phyloP scores from a whole-genome alignment of 1,284 basidiomycete genomes.

The Trichosporon coremiiforme region DNA sequence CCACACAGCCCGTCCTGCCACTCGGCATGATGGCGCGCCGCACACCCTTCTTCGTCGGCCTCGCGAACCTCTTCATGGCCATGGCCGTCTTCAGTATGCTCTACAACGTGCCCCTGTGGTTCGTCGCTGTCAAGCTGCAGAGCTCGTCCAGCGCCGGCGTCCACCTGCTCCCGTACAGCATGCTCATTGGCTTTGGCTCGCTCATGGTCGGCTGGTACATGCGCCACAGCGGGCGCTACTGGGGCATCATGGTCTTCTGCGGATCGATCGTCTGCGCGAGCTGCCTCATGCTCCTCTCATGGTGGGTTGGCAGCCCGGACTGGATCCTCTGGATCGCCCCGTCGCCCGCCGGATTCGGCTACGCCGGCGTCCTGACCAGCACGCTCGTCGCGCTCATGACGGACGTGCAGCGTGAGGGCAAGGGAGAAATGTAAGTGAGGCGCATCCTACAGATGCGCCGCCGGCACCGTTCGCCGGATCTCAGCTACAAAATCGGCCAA shows the following conservation, averaged over 20 bases:
- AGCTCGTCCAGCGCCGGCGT: constrained; percentile 75
- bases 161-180: constrained; percentile 70
- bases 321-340: constrained; percentile 47
- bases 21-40: constrained; percentile 65
- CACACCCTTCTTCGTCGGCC: constrained; percentile 74
- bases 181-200: constrained; percentile 74
- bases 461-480: too few species aligned
- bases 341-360: constrained; percentile 45
- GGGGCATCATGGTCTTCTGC: constrained; percentile 59
- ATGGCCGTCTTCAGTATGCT: constrained; percentile 79
- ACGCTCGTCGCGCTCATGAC: constrained; percentile 49
- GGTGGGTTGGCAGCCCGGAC: constrained; percentile 59
- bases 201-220: constrained; percentile 83
- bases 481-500: too few species aligned
- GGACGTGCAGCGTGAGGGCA: constrained; percentile 41
- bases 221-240: constrained; percentile 78
- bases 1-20: constrained; percentile 80
- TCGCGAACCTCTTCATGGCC: constrained; percentile 67
- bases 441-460: too few species aligned
- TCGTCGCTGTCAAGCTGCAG: constrained; percentile 76
- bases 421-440: constrained; percentile 46
- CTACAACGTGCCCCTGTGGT: constrained; percentile 85
- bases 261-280: constrained; percentile 34
- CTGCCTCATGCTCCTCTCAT: constrained; percentile 39
- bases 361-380: constrained; percentile 45